These are phyloP conservation scores for Cunninghamia lanceolata DNA, from an alignment of 75 land plant species.

Conservation along the genomic window DNA sequence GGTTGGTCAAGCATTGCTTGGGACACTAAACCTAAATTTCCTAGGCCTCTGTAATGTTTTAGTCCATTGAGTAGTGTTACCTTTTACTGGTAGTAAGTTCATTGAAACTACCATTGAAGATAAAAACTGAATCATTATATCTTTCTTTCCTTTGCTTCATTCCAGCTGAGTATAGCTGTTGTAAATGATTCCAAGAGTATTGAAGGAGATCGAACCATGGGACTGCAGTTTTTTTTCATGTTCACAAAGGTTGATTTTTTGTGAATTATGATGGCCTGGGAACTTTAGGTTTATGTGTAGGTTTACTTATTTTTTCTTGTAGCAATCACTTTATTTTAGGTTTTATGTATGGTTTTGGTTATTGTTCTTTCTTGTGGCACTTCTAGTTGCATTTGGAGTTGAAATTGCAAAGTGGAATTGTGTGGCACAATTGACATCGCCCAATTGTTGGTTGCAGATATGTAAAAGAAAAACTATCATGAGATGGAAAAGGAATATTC, in stretches of 20 bases:
- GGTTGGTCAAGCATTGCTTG: constrained; percentile 97
- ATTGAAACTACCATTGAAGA: no score
- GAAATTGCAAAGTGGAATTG: constrained; percentile 98
- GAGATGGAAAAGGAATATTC: no score
- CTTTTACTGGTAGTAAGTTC: background rate
- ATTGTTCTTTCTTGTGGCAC: constrained; percentile 24
- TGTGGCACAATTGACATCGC: constrained; percentile 95
- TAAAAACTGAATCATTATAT: background rate
- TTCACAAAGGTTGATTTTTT: constrained; percentile 10
- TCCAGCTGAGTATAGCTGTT: constrained; percentile 91
- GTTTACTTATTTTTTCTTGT: background rate
- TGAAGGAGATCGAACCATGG: constrained; percentile 94
- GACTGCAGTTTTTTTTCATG: constrained; percentile 71
- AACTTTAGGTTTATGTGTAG: background rate
- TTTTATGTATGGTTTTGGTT: background rate
- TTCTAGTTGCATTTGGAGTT: constrained; percentile 94
- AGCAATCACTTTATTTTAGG: background rate
- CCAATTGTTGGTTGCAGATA: constrained; percentile 90
- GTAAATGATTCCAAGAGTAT: constrained; percentile 97
- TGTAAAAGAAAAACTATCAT: no score
- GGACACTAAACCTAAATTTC: constrained; percentile 80
- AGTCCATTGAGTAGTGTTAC: background rate
- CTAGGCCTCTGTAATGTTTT: background rate
- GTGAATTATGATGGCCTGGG: constrained; percentile 3
- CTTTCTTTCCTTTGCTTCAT: constrained; percentile 6